Conservation (phyloP, 208 protist genomes). For the Wallacemonas sp. region DNA sequence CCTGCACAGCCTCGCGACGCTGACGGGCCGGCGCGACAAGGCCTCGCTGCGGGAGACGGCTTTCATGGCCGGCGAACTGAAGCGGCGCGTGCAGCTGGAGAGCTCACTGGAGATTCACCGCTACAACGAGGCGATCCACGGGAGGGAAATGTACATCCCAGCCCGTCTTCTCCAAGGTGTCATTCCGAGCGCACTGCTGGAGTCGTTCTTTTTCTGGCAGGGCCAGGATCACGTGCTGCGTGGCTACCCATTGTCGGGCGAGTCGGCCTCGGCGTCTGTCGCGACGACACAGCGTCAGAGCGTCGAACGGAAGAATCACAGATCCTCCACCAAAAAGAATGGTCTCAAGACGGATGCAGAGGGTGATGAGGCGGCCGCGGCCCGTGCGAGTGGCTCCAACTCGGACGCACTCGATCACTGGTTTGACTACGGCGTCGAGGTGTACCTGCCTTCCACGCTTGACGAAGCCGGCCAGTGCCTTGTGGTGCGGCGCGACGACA, state of each 20-base stretch:
- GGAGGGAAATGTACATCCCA: constrained; percentile 72
- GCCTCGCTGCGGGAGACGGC: constrained; percentile 36
- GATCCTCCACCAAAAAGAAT: no score
- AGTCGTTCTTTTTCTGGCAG: constrained; percentile 84
- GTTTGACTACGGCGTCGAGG: constrained; percentile 71
- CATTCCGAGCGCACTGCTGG: constrained; percentile 69
- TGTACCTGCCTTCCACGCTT: constrained; percentile 44
- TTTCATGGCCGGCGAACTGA: constrained; percentile 72
- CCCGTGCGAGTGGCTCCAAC: no score
- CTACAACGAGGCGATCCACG: constrained; percentile 46
- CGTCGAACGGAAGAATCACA: background rate
- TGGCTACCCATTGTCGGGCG: constrained; percentile 47
- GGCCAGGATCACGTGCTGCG: constrained; percentile 76
- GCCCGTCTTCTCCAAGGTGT: constrained; percentile 76
- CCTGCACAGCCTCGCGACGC: constrained; percentile 62
- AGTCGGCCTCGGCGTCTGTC: background rate
- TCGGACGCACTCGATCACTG: constrained; percentile 53
- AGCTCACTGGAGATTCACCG: constrained; percentile 73
- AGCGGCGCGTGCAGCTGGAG: constrained; percentile 48
- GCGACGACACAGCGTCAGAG: background rate
- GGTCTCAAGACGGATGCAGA: no score
- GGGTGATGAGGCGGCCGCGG: no score
- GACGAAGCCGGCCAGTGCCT: constrained; percentile 11
- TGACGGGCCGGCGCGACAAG: constrained; percentile 25
- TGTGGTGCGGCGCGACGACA: constrained; percentile 35